A percentile compares a stretch with the other conserved stretches of the same genome.
phyloP scores from a whole-genome alignment of 2,329 filamentous ascomycete species.

The Pyrenochaeta sp. region DNA sequence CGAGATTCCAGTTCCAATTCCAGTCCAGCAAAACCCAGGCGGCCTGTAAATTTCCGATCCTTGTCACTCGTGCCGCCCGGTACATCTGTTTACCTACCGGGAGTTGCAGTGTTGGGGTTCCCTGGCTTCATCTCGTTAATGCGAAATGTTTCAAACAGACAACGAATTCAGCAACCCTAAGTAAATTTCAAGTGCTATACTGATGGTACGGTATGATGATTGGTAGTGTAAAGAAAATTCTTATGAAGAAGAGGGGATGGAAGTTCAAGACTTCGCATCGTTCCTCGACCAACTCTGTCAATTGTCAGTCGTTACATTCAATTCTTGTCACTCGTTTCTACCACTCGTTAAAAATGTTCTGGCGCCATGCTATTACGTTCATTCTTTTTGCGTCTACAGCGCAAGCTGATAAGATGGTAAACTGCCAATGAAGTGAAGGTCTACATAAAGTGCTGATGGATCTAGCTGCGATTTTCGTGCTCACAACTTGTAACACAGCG shows the following conservation, averaged over 20 bases:
- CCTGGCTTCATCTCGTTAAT: neutral
- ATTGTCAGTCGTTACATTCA: neutral
- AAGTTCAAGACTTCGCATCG: neutral
- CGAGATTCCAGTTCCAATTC: too few species aligned
- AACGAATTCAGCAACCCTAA: neutral
- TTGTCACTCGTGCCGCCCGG: neutral
- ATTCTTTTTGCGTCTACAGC: neutral
- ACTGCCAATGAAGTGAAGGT: neutral
- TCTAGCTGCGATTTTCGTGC: neutral
- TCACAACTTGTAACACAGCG: neutral
- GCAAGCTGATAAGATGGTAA: neutral
- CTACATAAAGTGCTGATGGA: neutral
- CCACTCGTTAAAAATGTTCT: neutral
- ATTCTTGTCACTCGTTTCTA: neutral
- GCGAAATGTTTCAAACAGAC: neutral
- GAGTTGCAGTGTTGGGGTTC: neutral
- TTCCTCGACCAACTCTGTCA: neutral
- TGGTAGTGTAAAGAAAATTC: neutral
- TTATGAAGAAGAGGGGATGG: neutral
- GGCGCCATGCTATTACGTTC: neutral
- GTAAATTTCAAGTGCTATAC: neutral
- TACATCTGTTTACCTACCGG: neutral
- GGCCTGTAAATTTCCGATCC: neutral
- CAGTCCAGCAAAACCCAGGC: too few species aligned
- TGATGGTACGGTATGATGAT: too few species aligned